Evolutionary conservation across 2,329 filamentous ascomycete genomes (phyloP).

Genomic region (Penicillium sp.): DNA sequence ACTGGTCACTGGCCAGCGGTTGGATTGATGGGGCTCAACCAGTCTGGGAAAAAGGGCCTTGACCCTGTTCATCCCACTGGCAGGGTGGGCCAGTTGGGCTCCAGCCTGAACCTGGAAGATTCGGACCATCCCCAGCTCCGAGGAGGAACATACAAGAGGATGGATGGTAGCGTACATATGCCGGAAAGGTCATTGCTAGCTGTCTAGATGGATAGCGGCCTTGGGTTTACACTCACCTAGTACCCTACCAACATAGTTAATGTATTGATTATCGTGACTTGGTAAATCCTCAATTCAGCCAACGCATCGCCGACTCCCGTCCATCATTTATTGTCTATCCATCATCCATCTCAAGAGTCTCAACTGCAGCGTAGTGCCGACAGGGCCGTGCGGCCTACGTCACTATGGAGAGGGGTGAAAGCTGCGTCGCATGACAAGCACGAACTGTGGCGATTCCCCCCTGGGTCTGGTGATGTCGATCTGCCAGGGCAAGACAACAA

Average conservation of each 20-base stretch:
- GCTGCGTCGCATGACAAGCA: conserved; percentile 12
- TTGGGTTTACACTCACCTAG: not conserved
- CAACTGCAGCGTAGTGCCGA: not conserved
- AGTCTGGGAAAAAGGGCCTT: not conserved
- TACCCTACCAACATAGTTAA: not conserved
- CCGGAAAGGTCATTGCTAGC: not conserved
- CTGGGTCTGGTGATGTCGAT: conserved; percentile 18
- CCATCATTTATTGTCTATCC: not conserved
- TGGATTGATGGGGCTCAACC: not conserved
- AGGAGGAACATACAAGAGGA: not conserved
- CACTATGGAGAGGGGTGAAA: conserved; percentile 6
- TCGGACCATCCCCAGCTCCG: not conserved
- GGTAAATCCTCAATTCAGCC: not conserved
- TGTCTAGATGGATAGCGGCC: not conserved
- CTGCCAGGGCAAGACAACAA: conserved; percentile 1
- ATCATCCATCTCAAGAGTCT: not conserved
- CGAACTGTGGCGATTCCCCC: conserved; percentile 10
- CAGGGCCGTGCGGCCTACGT: conserved; percentile 10
- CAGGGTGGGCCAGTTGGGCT: not conserved
- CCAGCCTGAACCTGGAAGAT: not conserved
- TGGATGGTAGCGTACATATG: not conserved
- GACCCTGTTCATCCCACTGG: not conserved
- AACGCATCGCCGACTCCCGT: conserved; percentile 10
- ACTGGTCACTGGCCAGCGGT: not conserved
- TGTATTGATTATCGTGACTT: not conserved